Evolutionary conservation across 768 basidiomycete species (phyloP).

Genomic region (Auricularia sp.): DNA sequence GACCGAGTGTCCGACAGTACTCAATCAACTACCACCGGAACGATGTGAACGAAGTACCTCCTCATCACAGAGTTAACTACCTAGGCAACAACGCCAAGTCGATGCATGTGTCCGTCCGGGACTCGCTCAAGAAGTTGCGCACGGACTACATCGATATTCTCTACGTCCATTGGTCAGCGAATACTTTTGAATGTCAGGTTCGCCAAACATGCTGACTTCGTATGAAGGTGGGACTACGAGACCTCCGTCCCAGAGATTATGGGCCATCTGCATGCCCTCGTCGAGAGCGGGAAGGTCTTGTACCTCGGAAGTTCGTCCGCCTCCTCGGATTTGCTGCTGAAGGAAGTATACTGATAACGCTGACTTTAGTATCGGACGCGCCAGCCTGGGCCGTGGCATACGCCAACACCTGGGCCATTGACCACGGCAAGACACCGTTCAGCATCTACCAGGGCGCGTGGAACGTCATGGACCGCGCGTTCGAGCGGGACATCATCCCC

Average conservation of each 20-base stretch:
- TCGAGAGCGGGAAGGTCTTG: conserved; percentile 40
- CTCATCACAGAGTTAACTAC: conserved; percentile 30
- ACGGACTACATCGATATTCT: conserved; percentile 39
- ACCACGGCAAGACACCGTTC: conserved; percentile 28
- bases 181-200: no score
- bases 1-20: conserved; percentile 11
- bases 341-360: no score
- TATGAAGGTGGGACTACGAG: conserved; percentile 39
- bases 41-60: conserved; percentile 19
- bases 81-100: conserved; percentile 41
- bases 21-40: conserved; percentile 6
- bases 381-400: conserved; percentile 22
- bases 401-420: conserved; percentile 25
- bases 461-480: conserved; percentile 18
- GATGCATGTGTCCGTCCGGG: conserved; percentile 31
- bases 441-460: conserved; percentile 27
- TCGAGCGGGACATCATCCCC: conserved; percentile 33
- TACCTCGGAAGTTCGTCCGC: conserved; percentile 28
- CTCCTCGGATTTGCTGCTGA: no score
- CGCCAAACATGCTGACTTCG: conserved; percentile 17
- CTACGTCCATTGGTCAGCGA: conserved; percentile 14
- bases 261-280: conserved; percentile 41
- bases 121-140: conserved; percentile 37
- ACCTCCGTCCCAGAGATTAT: conserved; percentile 49
- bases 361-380: conserved; percentile 15